Base-by-base conservation (phyloP, 148 eudicot genomes). In the Rhododendron griersonianum region DNA sequence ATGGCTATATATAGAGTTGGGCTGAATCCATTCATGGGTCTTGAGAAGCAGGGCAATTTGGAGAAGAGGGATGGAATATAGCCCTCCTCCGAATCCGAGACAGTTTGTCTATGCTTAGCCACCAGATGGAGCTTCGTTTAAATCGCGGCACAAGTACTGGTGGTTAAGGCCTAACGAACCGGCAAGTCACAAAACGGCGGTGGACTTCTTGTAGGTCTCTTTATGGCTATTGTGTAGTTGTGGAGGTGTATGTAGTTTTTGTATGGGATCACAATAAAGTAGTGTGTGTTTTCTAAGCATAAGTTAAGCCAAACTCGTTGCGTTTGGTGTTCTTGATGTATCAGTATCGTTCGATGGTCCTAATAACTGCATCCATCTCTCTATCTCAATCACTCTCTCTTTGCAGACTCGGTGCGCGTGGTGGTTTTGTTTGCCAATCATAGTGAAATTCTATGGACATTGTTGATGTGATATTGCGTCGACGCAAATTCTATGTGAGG, bases 141-240 rank as follows among this genome's bases (percentile, higher is more conserved):
- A 84, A 84, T 53, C 33, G 25, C 14, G 7, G 81, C 57, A 78
- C 63, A 84, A 28, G 65, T 8, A 39, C 44, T 39, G 37, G 65
- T 83, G 85, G 81, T 48, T 74, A 59, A 81, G 79, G 37, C 61
- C 81, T 53, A 18, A 80, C 81, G 33, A 85, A 87, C 87, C 82
- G 89, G 89, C 89, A 87, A 87, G 89, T 87, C 89, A 87, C 85
- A 69, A 39, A 87, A 73, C 75, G 89, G 89, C 89, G n/a, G 80
- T 67, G 73, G 79, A 80, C 86, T 41, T 87, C 86, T 9, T 2
- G n/a, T 41, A 28, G 21, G 78, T 45, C 84, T 84, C 81, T 33
- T 84, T 69, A 81, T 86, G 83, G 87, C 87, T 86, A 81, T 3
- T 71, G 1, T 30, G 21, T 15, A 13, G 37, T 30, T 65, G 61